Base-by-base conservation (phyloP, 805 yeast genomes). In the Alloascoidea hylecoeti region DNA sequence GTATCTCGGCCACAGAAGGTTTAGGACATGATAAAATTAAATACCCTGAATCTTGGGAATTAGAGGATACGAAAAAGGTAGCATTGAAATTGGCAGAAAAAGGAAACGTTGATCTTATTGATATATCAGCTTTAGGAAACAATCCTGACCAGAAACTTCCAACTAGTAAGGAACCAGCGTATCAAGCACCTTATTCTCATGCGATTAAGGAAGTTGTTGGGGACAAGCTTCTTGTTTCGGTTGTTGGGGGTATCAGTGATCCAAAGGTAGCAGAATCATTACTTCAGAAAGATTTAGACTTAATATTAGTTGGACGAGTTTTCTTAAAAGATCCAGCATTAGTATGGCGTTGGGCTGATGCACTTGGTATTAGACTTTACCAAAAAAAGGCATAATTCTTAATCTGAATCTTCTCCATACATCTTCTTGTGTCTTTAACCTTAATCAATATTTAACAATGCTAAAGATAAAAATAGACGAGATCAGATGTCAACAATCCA, bases 101-200 rank as follows among this genome's bases (percentile, higher is more conserved):
- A n/a, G n/a, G n/a, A n/a, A n/a, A n/a, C n/a, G 61, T 74, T 35
- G 72, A 69, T 41, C 52, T 73, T 14, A 44, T 75, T 28, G 80
- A 75, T 48, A 60, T 68, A 34, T 70, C 78, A 1, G 56, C 72
- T 5, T 78, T 77, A 41, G 75, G 75, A 35, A 63, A 61, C 47
- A 55, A 53, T 44, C 42, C 51, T 34, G 45, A 53, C 4, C 48
- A 38, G 15, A 28, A 34, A 58, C 53, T 41, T 47, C 41, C 16
- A 46, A n/a, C n/a, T n/a, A n/a, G n/a, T n/a, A 61, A 46, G 48
- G 58, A 49, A 37, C 48, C 51, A 17, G 67, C 65, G 2, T 44
- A 52, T 40, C 70, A 67, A 42, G 55, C 55, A 2, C 61, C 56
- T 15, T 49, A 52, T 36, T 67, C 78, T 4, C 50, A 48, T 39